Evolutionary conservation across 495 filamentous ascomycete genomes (phyloP).

Genomic region (Pyronema domesticum): DNA sequence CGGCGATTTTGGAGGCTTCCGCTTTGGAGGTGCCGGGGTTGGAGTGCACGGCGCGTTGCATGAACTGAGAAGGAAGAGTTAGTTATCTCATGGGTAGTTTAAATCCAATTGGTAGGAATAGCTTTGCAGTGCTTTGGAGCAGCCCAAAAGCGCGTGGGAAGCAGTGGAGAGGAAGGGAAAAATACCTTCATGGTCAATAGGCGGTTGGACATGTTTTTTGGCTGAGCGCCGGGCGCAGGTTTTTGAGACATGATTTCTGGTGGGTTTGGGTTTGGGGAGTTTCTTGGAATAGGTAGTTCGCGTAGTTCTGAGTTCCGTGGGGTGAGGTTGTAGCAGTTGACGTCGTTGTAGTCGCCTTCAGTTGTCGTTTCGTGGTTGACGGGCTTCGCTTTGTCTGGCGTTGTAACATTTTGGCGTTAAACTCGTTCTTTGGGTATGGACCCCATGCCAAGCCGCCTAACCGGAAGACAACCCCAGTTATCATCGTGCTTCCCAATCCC

Average conservation of each 20-base stretch:
- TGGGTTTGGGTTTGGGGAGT: slow-evolving; percentile 8
- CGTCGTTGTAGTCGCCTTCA: neutral
- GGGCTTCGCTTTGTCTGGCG: neutral
- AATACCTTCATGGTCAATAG: slow-evolving; percentile 77
- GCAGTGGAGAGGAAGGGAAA: slow-evolving; percentile 4
- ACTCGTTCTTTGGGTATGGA: neutral
- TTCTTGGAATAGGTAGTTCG: slow-evolving; percentile 28
- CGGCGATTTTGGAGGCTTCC: slow-evolving; percentile 36
- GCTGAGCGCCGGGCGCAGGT: slow-evolving; percentile 24
- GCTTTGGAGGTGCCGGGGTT: slow-evolving; percentile 29
- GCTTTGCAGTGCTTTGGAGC: no score
- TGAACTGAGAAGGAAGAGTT: slow-evolving; percentile 42
- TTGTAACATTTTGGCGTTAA: neutral
- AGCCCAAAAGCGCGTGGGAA: neutral
- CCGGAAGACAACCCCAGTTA: neutral
- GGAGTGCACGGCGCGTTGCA: slow-evolving; percentile 71
- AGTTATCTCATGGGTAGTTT: neutral
- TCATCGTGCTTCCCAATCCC: slow-evolving; percentile 4
- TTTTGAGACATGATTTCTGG: no score
- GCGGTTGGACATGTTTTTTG: slow-evolving; percentile 73
- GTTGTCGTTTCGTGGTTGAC: neutral
- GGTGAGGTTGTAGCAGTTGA: neutral
- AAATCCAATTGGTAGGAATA: no score
- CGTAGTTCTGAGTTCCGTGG: slow-evolving; percentile 6
- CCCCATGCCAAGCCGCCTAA: neutral